Percentiles rank a stretch among this genome's conserved stretches.
Evolutionary conservation across 352 stramenopile species (phyloP).

Genomic region (Elongisporangium senticosum): DNA sequence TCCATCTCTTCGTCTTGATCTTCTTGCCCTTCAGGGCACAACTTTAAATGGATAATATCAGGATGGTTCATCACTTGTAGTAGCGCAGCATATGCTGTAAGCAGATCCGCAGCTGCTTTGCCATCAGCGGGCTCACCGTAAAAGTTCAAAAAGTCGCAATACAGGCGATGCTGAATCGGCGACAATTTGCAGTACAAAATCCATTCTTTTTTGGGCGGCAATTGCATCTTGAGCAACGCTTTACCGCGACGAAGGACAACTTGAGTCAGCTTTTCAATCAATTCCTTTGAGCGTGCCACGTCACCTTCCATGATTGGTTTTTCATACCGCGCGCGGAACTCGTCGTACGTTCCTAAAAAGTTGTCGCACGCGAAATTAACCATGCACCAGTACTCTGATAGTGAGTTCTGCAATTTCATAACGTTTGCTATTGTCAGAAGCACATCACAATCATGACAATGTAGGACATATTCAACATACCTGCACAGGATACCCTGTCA

Average conservation of each 20-base stretch:
- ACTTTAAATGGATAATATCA: constrained; percentile 77
- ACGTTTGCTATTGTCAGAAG: background rate
- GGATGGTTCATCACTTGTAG: constrained; percentile 88
- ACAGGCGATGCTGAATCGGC: constrained; percentile 69
- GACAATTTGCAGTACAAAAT: constrained; percentile 86
- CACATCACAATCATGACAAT: no score
- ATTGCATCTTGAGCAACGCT: constrained; percentile 52
- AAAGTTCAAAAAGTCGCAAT: constrained; percentile 68
- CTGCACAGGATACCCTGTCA: constrained; percentile 93
- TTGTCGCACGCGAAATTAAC: constrained; percentile 81
- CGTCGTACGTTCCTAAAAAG: constrained; percentile 68
- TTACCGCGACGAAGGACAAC: constrained; percentile 75
- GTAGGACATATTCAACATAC: constrained; percentile 5
- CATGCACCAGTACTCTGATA: constrained; percentile 91
- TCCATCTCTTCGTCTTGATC: constrained; percentile 31
- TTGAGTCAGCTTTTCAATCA: constrained; percentile 56
- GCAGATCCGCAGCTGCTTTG: constrained; percentile 48
- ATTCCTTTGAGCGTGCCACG: constrained; percentile 41
- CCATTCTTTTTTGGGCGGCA: constrained; percentile 83
- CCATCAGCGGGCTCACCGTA: constrained; percentile 29
- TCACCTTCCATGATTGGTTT: constrained; percentile 78
- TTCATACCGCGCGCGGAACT: constrained; percentile 75
- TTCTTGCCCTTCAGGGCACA: constrained; percentile 32
- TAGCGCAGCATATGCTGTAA: constrained; percentile 72
- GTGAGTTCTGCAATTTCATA: constrained; percentile 81